phyloP scores from a whole-genome alignment of 345 rosid species.

The Lepidium sativum region DNA sequence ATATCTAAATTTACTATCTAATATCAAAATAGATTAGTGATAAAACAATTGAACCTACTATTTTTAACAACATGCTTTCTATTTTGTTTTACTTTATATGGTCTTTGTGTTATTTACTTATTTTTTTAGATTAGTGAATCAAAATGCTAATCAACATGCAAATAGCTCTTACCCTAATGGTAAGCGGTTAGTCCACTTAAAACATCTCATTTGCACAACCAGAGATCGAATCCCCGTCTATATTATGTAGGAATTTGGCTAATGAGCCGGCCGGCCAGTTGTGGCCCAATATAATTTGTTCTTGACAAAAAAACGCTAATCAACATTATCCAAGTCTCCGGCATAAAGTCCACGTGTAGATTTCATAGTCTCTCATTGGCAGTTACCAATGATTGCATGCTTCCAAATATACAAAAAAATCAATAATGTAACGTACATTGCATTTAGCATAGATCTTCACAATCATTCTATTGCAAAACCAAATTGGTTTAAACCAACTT shows the following conservation, averaged over 20 bases:
- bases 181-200: too few relatives aligned
- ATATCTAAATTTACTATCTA: too few relatives aligned
- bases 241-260: too few relatives aligned
- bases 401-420: conserved; percentile 1
- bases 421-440: conserved; percentile 12
- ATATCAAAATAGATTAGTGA: too few relatives aligned
- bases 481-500: background rate
- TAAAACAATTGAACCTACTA: too few relatives aligned
- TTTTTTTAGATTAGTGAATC: background rate
- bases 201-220: too few relatives aligned
- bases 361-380: background rate
- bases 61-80: too few relatives aligned
- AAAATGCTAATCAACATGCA: background rate
- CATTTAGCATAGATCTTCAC: background rate
- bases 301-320: background rate
- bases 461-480: background rate
- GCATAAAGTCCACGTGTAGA: background rate
- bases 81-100: background rate
- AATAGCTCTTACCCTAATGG: too few relatives aligned
- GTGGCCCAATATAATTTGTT: too few relatives aligned
- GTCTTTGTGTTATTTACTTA: background rate
- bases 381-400: conserved; percentile 13
- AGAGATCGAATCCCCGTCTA: too few relatives aligned
- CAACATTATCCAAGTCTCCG: background rate
- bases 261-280: too few relatives aligned